A percentile compares a stretch with the other conserved stretches of the same genome.
Conservation (phyloP, 768 basidiomycete genomes). For the Favolaschia claudopus region DNA sequence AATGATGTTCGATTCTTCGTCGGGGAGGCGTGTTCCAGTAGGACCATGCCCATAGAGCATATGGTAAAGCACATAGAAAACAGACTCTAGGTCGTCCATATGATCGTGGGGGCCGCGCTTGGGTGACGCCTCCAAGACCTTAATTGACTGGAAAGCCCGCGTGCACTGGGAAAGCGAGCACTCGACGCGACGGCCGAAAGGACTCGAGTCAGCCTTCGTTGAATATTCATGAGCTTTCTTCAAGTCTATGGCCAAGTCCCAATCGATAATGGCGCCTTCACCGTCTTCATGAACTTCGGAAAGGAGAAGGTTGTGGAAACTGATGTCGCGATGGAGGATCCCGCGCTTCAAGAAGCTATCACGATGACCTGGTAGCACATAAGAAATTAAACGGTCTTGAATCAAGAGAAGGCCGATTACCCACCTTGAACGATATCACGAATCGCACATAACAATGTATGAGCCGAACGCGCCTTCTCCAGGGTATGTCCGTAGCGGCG, state of each 20-base stretch:
- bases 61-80: not conserved
- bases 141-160: not conserved
- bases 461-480: not conserved
- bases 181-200: not conserved
- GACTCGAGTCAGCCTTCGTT: not conserved
- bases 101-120: not conserved
- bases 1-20: too few relatives aligned
- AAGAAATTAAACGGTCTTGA: not conserved
- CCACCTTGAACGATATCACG: not conserved
- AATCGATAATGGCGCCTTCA: not conserved
- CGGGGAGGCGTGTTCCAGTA: not conserved
- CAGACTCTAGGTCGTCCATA: not conserved
- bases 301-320: not conserved
- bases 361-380: not conserved
- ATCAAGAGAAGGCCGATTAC: not conserved
- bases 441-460: not conserved
- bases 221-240: not conserved
- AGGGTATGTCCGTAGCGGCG: not conserved
- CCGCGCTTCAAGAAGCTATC: not conserved
- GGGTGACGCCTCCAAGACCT: not conserved
- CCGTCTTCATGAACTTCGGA: not conserved
- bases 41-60: not conserved
- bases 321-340: not conserved
- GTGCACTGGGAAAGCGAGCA: not conserved
- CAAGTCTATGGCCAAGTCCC: not conserved